Conservation (phyloP, 305 asterid genomes). For the Solanum chacoense region DNA sequence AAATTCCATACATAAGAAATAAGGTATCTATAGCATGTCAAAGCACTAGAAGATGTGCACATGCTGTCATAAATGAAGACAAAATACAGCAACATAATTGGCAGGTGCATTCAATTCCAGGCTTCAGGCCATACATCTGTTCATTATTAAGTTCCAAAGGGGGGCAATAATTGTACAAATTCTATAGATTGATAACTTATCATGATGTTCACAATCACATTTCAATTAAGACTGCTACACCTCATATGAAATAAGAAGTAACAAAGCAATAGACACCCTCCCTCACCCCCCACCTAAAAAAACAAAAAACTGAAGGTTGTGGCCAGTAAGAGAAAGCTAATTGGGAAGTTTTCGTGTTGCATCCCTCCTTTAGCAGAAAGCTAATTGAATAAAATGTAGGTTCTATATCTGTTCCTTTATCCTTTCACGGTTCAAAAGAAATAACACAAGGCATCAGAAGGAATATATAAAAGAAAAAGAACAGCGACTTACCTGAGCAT, state of each 20-base stretch:
- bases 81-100: background rate
- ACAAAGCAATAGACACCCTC: background rate
- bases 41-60: background rate
- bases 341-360: background rate
- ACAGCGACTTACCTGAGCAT: constrained; percentile 53
- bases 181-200: background rate
- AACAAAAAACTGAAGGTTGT: background rate
- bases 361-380: background rate
- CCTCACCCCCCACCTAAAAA: background rate
- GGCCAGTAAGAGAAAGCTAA: background rate
- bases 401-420: background rate
- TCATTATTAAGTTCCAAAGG: background rate
- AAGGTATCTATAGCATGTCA: background rate
- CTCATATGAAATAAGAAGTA: background rate
- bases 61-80: background rate
- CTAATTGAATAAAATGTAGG: background rate
- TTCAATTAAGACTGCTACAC: background rate
- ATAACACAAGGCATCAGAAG: background rate
- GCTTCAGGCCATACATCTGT: background rate
- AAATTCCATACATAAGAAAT: background rate
- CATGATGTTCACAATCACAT: background rate
- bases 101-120: background rate
- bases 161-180: background rate
- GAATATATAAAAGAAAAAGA: background rate
- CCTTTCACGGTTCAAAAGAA: background rate